Base-by-base conservation (phyloP, 192 early-diverging fungal genomes). In the Polychytrium aggregatum region DNA sequence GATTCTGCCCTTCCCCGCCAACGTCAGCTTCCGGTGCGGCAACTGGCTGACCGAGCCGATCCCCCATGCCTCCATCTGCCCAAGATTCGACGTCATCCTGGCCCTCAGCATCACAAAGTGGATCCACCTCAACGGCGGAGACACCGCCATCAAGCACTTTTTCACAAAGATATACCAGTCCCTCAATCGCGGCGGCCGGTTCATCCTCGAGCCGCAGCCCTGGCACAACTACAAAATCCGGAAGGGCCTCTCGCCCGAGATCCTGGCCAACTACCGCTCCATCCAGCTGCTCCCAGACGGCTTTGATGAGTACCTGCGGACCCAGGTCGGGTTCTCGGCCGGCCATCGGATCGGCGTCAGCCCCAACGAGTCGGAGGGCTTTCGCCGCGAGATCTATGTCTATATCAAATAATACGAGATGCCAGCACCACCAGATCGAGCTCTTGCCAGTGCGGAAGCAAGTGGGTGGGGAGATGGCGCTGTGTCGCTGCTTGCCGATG, bases 91-190 rank as follows among this genome's bases (percentile, higher is more conserved):
- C 58, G 70, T 71, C 14, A 69, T 89, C 26, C 50, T 86, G 9
- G 81, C 75, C 0, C 64, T 89, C 11, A 76, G 71, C 28, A 58
- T 90, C 20, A 80, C 79, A 7, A 90, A 90, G 54, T 88, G 85
- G 85, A 83, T 90, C 38, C 87, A 90, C 44, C 59, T 90, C 16
- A 71, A 82, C 51, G 48, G 71, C 18, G 85, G 84, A 0, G 87
- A 90, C 50, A 52, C 57, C 7, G 85, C 83, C 1, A 33, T 90
- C 10, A 57, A 72, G 30, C 35, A 42, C 22, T 86, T 87, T 41
- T 87, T 90, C 50, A 50, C 61, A 36, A 84, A 79, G 50, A 64
- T 72, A 5, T 83, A 79, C 52, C 30, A 63, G 0, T 59, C 57
- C 16, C 52, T 90, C 8, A 48, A 53, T 0, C 63, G 59, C 1